phyloP scores from a whole-genome alignment of 352 stramenopile species.

The Globisporangium cylindrosporum region DNA sequence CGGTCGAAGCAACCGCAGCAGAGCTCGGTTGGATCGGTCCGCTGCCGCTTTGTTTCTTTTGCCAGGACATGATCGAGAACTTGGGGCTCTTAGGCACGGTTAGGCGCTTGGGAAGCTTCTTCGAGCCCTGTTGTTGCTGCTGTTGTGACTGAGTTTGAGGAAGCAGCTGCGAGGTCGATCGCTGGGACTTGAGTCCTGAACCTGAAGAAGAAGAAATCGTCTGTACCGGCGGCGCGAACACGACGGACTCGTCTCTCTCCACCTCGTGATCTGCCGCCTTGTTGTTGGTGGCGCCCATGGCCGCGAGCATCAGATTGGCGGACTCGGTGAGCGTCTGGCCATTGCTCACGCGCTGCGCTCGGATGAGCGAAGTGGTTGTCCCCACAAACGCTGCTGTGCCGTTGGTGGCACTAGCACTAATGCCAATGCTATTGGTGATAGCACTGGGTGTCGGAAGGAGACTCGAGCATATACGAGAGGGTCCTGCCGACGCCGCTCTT shows the following conservation, averaged over 20 bases:
- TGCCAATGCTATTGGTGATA: conserved; percentile 1
- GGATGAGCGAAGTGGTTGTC: conserved; percentile 66
- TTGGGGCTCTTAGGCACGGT: conserved; percentile 79
- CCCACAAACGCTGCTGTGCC: conserved; percentile 40
- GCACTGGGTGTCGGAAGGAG: neutral
- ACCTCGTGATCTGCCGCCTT: neutral
- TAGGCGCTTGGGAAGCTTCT: conserved; percentile 38
- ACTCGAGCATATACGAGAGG: conserved; percentile 15
- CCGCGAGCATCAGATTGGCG: conserved; percentile 42
- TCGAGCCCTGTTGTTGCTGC: conserved; percentile 8
- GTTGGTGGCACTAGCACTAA: conserved; percentile 8
- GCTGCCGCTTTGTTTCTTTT: conserved; percentile 46
- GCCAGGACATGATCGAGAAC: conserved; percentile 86
- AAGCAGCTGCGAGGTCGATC: conserved; percentile 33
- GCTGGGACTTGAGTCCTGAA: conserved; percentile 32
- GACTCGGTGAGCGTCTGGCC: conserved; percentile 52
- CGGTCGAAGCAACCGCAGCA: neutral
- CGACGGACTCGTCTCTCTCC: conserved; percentile 1
- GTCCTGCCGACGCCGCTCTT: conserved; percentile 22
- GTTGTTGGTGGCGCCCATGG: conserved; percentile 25
- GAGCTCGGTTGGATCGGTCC: conserved; percentile 7
- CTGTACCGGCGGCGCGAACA: conserved; percentile 16
- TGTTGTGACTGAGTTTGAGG: neutral
- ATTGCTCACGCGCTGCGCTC: conserved; percentile 43
- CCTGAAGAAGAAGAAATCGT: neutral